Base-by-base conservation (phyloP, 1,139 yeast species). In the Saccharomycopsis hybrid region DNA sequence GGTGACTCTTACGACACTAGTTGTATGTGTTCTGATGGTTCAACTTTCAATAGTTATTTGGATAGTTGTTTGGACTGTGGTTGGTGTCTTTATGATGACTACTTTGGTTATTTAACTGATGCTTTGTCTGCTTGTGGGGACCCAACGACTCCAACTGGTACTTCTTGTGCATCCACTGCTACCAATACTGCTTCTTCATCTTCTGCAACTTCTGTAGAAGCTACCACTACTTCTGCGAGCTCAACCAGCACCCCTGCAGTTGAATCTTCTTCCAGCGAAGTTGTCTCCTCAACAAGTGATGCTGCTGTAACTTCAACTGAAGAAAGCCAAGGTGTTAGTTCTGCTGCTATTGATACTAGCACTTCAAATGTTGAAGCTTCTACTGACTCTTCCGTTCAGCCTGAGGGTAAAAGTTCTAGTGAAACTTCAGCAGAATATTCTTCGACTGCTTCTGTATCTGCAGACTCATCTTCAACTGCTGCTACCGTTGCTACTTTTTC, bases 81-180 rank as follows among this genome's bases (percentile, higher is more conserved):
- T 35, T 63, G 66, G 64, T 61, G 64, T 31, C 48, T 63, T 46
- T 63, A 64, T 62, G 57, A 56, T 47, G 60, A 62, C 55, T 63
- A 63, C 54, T 61, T 62, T 36, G 54, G 57, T 2, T 63, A 57
- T 48, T 61, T 63, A 39, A 48, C 58, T 9, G 27, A 46, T 7
- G 59, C 65, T 8, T 48, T 63, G 31, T 58, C 48, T 5, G 58
- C 57, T 24, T 63, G 66, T 53, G 44, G 56, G 30, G 57, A 59
- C 5, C 52, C 62, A 32, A 57, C 63, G 25, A 57, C 61, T 25
- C 65, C 65, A 55, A 62, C 66, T 38, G 66, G 65, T 51, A 60
- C 65, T 25, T 54, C 62, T 42, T 57, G 62, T 58, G 59, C 57
- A 43, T 53, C 55, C 18, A 57, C 59, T 56, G 60, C 61, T 54